Conservation (phyloP, 202 grass and related monocot species). For the Miscanthus sacchariflorus region DNA sequence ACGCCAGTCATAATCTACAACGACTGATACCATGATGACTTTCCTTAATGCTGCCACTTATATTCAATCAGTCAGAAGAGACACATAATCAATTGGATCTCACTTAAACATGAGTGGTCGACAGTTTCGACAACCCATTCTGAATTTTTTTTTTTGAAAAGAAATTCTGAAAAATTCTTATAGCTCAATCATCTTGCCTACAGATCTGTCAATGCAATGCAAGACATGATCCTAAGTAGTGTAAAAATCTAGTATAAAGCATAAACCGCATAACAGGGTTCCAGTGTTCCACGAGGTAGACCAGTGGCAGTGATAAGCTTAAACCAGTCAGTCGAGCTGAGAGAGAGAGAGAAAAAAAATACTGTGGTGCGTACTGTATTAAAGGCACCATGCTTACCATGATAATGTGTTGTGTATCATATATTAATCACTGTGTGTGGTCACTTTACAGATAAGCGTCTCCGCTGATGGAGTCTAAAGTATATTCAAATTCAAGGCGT, state of each 20-base stretch:
- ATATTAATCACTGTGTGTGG: neutral
- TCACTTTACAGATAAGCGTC: slow-evolving; percentile 25
- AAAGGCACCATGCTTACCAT: no score
- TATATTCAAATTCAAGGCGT: neutral
- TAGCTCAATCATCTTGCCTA: neutral
- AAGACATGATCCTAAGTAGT: no score
- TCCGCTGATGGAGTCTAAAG: neutral
- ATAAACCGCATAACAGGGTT: neutral
- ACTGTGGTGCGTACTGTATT: no score
- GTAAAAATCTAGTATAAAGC: neutral
- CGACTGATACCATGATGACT: neutral
- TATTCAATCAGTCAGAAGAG: neutral
- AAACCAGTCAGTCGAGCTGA: no score
- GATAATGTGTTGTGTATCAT: neutral
- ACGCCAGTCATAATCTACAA: neutral
- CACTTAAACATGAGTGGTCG: neutral
- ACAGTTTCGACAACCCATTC: neutral
- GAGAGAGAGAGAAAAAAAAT: no score
- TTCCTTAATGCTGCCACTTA: neutral
- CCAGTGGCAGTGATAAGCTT: no score
- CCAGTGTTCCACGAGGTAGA: neutral
- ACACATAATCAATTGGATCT: neutral
- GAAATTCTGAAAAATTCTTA: neutral
- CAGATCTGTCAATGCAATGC: no score
- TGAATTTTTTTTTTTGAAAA: no score